A percentile compares a stretch with the other conserved stretches of the same genome.
Conservation (phyloP, 495 filamentous ascomycete species). For the Cercophora newfieldiana region DNA sequence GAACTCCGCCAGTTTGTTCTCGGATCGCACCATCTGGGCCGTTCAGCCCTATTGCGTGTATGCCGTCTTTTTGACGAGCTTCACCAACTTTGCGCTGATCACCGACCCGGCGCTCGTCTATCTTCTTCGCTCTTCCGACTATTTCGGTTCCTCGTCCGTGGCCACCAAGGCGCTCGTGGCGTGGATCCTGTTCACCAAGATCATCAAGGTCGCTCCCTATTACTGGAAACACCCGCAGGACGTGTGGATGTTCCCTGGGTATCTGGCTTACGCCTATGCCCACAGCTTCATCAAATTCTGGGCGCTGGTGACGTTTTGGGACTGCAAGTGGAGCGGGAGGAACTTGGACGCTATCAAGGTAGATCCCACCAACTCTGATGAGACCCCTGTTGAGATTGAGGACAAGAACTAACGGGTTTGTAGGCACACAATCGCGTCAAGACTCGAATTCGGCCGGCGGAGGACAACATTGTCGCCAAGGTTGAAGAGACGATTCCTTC, state of each 20-base stretch:
- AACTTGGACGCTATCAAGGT: conserved; percentile 14
- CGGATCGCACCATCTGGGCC: conserved; percentile 33
- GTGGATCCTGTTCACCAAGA: conserved; percentile 54
- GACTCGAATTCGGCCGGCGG: not conserved
- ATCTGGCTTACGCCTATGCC: conserved; percentile 59
- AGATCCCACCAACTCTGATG: no score
- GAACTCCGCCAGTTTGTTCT: conserved; percentile 57
- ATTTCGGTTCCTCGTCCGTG: not conserved
- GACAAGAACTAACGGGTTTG: not conserved
- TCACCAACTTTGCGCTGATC: conserved; percentile 60
- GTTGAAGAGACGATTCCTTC: not conserved
- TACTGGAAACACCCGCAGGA: conserved; percentile 59
- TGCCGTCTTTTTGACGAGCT: conserved; percentile 58
- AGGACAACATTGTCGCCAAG: not conserved
- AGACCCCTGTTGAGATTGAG: not conserved
- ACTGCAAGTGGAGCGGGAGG: conserved; percentile 34
- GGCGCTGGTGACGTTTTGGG: conserved; percentile 55
- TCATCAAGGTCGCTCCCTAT: conserved; percentile 61
- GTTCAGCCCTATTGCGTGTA: conserved; percentile 63
- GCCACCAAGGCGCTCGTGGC: conserved; percentile 29
- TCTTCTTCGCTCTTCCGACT: conserved; percentile 16
- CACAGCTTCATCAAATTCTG: conserved; percentile 65
- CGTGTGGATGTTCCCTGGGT: conserved; percentile 54
- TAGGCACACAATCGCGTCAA: not conserved
- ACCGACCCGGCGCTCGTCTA: conserved; percentile 53